Conservation (phyloP, 108 stramenopile species). For the Hondaea fermentalgiana region DNA sequence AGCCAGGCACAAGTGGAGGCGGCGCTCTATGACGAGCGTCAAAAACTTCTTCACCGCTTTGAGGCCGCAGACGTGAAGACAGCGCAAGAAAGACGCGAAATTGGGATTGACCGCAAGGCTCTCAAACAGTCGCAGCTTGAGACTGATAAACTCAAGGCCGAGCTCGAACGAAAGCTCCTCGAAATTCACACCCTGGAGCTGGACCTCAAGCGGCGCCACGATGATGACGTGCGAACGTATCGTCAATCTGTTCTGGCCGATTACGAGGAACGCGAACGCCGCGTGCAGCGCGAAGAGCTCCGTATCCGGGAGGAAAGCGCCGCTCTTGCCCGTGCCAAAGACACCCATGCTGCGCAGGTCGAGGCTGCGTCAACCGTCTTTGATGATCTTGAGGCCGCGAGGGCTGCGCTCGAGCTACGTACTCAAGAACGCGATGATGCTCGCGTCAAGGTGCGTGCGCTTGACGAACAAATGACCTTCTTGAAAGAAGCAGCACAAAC, state of each 20-base stretch:
- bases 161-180: background rate
- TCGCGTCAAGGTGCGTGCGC: background rate
- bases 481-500: background rate
- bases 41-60: background rate
- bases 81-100: background rate
- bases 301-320: background rate
- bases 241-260: background rate
- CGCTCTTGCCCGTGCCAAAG: background rate
- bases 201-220: background rate
- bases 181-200: background rate
- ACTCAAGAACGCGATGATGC: background rate
- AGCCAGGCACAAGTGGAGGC: background rate
- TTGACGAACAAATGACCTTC: background rate
- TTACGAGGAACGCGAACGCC: background rate
- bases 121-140: background rate
- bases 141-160: background rate
- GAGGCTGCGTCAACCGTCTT: background rate
- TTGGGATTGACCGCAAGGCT: background rate
- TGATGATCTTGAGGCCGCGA: background rate
- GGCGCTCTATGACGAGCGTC: background rate
- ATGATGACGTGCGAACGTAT: background rate
- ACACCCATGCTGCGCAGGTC: background rate
- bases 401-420: no score
- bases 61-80: background rate
- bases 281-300: background rate